Conservation (phyloP, 1,284 basidiomycete genomes). For the Ceratobasidium sp. region DNA sequence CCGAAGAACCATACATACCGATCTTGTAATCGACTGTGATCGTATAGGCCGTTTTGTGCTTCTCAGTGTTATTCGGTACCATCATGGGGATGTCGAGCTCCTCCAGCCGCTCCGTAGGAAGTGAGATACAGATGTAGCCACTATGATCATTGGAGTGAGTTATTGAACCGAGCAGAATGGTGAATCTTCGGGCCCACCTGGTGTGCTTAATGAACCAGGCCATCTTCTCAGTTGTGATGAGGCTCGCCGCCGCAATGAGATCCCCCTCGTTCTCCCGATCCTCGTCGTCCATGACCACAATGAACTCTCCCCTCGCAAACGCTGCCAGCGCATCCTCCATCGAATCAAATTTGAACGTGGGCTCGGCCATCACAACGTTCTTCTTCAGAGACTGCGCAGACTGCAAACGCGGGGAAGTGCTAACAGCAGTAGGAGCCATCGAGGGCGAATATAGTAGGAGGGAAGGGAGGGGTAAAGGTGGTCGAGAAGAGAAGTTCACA, state of each 20-base stretch:
- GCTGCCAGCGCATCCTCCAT: slow-evolving; percentile 86
- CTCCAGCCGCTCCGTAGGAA: slow-evolving; percentile 81
- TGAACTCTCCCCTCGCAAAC: slow-evolving; percentile 86
- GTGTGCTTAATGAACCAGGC: slow-evolving; percentile 99
- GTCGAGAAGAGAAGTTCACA: slow-evolving; percentile 31
- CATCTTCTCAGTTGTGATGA: slow-evolving; percentile 95
- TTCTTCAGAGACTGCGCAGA: slow-evolving; percentile 26
- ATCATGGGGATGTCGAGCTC: slow-evolving; percentile 94
- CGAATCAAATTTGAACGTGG: slow-evolving; percentile 66
- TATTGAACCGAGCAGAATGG: not conserved
- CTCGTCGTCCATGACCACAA: slow-evolving; percentile 97
- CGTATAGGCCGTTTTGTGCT: slow-evolving; percentile 96
- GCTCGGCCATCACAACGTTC: slow-evolving; percentile 29
- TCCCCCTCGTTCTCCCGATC: slow-evolving; percentile 95
- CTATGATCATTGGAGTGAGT: slow-evolving; percentile 60
- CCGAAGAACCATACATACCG: slow-evolving; percentile 64
- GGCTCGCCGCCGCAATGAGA: slow-evolving; percentile 85
- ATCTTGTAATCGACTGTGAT: slow-evolving; percentile 93
- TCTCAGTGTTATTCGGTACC: slow-evolving; percentile 91
- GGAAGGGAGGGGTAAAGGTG: not conserved
- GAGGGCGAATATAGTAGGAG: not conserved
- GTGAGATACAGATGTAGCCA: slow-evolving; percentile 94
- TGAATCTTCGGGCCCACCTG: slow-evolving; percentile 69
- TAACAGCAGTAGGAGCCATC: slow-evolving; percentile 45
- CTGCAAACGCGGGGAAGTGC: slow-evolving; percentile 36